Conservation (phyloP, 106 monocot species). For the Iris macrosiphon region DNA sequence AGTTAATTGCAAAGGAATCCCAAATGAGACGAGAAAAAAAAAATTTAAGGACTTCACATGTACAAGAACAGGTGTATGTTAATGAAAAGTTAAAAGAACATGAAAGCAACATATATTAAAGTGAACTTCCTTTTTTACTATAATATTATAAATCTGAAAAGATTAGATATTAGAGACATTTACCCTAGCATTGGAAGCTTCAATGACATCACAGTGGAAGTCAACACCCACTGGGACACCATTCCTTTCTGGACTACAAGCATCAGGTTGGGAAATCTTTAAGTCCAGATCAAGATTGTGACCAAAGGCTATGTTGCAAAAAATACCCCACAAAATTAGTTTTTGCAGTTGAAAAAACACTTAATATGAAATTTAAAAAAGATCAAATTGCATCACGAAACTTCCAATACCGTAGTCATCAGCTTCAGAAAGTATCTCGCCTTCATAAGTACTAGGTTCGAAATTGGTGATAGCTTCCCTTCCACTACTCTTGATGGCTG, state of each 20-base stretch:
- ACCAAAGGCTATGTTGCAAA: constrained; percentile 17
- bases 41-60: too few species aligned
- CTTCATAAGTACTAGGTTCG: constrained; percentile 69
- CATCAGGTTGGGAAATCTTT: constrained; percentile 63
- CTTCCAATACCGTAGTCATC: constrained; percentile 40
- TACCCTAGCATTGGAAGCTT: constrained; percentile 15
- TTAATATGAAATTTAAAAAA: neutral
- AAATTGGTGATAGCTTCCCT: constrained; percentile 88
- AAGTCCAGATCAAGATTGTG: constrained; percentile 57
- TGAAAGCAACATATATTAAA: neutral
- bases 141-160: neutral
- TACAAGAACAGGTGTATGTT: too few species aligned
- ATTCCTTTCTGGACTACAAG: constrained; percentile 18
- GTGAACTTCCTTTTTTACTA: too few species aligned
- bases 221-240: constrained; percentile 17
- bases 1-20: too few species aligned
- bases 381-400: neutral
- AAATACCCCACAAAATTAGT: neutral
- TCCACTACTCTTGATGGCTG: constrained; percentile 78
- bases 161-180: neutral
- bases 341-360: neutral
- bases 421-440: constrained; percentile 30
- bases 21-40: too few species aligned
- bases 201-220: constrained; percentile 16
- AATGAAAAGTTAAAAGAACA: neutral